Evolutionary conservation across 164 flowering plant species (phyloP), one percentile per base, ranked within the genome.

Genomic region (Tetracentron sinense): DNA sequence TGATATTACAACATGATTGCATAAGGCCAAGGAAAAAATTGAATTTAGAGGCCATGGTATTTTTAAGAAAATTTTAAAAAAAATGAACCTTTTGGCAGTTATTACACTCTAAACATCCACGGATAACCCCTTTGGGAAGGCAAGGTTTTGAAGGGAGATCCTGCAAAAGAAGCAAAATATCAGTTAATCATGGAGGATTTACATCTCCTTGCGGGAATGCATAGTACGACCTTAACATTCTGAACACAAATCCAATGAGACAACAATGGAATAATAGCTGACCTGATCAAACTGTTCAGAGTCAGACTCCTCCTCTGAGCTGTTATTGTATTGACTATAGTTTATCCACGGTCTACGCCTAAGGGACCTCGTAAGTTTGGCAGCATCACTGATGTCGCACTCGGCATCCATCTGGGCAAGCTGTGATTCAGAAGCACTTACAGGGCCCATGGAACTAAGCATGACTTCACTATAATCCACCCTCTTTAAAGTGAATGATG

Each of bases 81-180:
- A 51, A 50, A 42, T 54, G 59, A 65, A 90, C 99, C 98, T 87
- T 95, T 78, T 92, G 98, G 77, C 99, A 95, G 73, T 75, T 80
- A 52, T 27, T 73, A 71, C 98, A 90, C 19, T 78, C 79, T 64
- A 79, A 51, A 72, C 99, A 95, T 50, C 99, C 99, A 50, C 96
- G 92, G 53, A 79, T 70, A 22, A 90, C 92, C 7, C 98, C 99
- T 78, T 82, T 92, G 17, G 95, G 92, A 54, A 92, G 92, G 33
- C 62, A 49, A 56, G 71, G 67, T 68, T 53, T 75, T 22, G 64
- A 33, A 61, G 73, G 42, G 6, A 57, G 16, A 60, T 75, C 67
- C 92, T 90, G 87, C 71, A 71, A 47, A 19, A 48, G 44, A 50
- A 54, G 56, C n/a, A 25, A 30, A 56, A 62, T 8, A 73, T 31